Evolutionary conservation across 441 rosid species (phyloP).

Genomic region (Hura crepitans): DNA sequence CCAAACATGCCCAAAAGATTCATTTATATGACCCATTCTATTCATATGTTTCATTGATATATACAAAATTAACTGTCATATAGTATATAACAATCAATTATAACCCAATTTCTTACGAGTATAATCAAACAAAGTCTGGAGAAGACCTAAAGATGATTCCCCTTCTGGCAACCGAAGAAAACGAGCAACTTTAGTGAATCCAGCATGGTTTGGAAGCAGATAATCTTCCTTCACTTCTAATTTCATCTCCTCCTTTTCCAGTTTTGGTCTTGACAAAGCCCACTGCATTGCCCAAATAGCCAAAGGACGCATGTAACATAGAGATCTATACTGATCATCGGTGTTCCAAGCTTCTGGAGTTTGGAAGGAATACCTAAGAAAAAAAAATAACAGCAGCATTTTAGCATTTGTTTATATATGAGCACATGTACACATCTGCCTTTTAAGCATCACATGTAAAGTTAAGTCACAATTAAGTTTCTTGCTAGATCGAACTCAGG

Average conservation of each 20-base stretch:
- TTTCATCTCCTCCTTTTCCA: conserved; percentile 21
- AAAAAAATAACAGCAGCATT: not conserved
- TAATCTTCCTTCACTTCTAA: conserved; percentile 31
- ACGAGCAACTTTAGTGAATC: conserved; percentile 61
- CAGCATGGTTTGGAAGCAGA: conserved; percentile 38
- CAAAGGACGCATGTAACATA: conserved; percentile 81
- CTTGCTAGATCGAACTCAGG: not conserved
- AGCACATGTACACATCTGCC: not conserved
- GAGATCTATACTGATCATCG: conserved; percentile 51
- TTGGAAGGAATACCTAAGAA: conserved; percentile 68
- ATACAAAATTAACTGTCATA: not conserved
- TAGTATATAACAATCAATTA: not conserved
- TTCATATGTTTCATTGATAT: too few relatives aligned
- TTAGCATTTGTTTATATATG: not conserved
- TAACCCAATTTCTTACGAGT: conserved; percentile 43
- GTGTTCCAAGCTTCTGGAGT: conserved; percentile 86
- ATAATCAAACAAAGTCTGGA: conserved; percentile 57
- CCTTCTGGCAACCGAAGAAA: conserved; percentile 51
- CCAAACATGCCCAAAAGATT: too few relatives aligned
- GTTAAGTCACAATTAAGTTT: not conserved
- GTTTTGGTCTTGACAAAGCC: conserved; percentile 53
- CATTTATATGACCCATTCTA: too few relatives aligned
- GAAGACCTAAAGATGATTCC: conserved; percentile 34
- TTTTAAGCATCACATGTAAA: not conserved
- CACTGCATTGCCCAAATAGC: conserved; percentile 97